Evolutionary conservation across 2,329 filamentous ascomycete species (phyloP), one percentile per base, ranked within the genome.

Genomic region (Ophiocordyceps polyrhachis-furcata): DNA sequence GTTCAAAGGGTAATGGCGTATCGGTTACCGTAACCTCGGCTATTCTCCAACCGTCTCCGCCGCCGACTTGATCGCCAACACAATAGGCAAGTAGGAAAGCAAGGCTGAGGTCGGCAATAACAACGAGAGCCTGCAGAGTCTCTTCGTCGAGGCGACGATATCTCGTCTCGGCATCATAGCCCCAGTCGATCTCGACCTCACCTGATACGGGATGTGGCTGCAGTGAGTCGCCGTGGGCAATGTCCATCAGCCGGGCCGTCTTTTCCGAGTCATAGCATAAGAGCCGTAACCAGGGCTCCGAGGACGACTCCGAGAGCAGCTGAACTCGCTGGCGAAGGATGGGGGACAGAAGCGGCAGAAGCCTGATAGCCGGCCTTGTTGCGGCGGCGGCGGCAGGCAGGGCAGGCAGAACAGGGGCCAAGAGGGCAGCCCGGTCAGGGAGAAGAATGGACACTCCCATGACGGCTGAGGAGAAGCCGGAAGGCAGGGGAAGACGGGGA

Each of bases 161-260:
- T 44, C 72, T 69, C 25, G 70, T 67, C 47, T 75, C 67, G 8
- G 75, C 70, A 46, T 85, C 80, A 46, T 68, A 70, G 53, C 76
- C 71, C 69, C 73, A 76, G 58, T 83, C 78, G 19, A 88, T 62
- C 62, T 89, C 83, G 45, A 89, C 74, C 59, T 88, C 83, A 45
- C 83, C 83, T 2, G 81, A 86, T 5, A 81, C 76, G 3, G 84
- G 84, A 54, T 91, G 84, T n/a, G 82, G 81, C 58, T 88, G 81
- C 29, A 89, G 66, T 41, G 70, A 64, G 44, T 82, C 74, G 46
- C 71, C 70, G 51, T 71, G 70, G 29, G 77, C 76, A 14, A 81
- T 64, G 47, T 74, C 66, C n/a, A 71, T 67, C 17, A 89, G 67
- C 50, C 67, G 71, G 40, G 73, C 64, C 3, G 69, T 66, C 49